Evolutionary conservation across 129 eudicot genomes (phyloP).

Genomic region (Escallonia rubra): DNA sequence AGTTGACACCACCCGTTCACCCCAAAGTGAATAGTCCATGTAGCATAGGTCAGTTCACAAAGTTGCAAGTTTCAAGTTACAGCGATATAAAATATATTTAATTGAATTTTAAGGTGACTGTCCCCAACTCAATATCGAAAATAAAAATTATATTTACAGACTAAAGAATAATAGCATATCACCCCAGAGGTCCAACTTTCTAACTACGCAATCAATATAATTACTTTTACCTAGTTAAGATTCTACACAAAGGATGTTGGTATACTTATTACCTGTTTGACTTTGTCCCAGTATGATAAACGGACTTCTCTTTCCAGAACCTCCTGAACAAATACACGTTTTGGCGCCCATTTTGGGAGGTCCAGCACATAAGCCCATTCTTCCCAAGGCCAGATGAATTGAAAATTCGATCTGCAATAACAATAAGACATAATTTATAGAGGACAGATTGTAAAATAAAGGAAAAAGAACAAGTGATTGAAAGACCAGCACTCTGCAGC

Average conservation of each 20-base stretch:
- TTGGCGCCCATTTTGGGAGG: constrained; percentile 98
- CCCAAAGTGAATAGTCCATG: no score
- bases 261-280: constrained; percentile 63
- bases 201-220: no score
- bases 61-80: no score
- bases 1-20: no score
- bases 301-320: constrained; percentile 98
- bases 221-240: neutral
- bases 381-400: constrained; percentile 99
- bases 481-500: neutral
- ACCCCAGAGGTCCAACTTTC: no score
- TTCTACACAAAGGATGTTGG: neutral
- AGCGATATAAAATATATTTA: no score
- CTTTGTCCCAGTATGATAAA: constrained; percentile 90
- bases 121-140: no score
- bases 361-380: constrained; percentile 97
- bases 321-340: constrained; percentile 95
- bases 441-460: neutral
- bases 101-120: no score
- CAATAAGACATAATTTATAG: neutral
- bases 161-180: neutral
- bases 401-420: constrained; percentile 83
- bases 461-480: neutral
- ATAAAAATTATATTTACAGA: neutral
- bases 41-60: no score